Evolutionary conservation across 257 asterid species (phyloP).

Genomic region (Primulina tabacum): DNA sequence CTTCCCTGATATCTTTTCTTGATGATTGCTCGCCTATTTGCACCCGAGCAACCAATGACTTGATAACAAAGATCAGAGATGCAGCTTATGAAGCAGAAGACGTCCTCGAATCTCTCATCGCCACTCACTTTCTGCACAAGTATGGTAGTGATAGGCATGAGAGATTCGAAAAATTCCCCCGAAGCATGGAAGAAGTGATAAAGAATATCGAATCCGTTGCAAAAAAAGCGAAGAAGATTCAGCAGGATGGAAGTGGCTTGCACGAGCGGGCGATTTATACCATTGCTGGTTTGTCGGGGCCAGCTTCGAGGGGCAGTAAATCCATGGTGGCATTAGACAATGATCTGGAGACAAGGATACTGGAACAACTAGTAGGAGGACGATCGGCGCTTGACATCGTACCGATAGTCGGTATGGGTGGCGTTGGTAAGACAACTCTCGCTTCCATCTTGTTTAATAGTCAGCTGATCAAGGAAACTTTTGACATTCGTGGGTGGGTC

Average conservation of each 20-base stretch:
- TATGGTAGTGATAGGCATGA: no score
- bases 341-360: background rate
- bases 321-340: background rate
- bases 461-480: background rate
- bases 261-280: background rate
- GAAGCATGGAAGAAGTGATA: background rate
- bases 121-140: no score
- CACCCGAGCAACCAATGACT: no score
- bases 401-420: background rate
- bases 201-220: background rate
- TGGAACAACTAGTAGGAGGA: no score
- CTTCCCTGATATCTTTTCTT: no score
- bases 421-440: background rate
- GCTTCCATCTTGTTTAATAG: background rate
- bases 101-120: no score
- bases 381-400: no score
- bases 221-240: background rate
- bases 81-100: no score
- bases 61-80: no score
- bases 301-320: background rate
- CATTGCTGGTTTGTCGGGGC: background rate
- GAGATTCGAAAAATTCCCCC: no score
- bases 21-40: no score
- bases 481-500: background rate
- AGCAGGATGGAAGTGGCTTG: background rate